Evolutionary conservation across 306 rosid genomes (phyloP).

Genomic region (Ormosia semicastrata): DNA sequence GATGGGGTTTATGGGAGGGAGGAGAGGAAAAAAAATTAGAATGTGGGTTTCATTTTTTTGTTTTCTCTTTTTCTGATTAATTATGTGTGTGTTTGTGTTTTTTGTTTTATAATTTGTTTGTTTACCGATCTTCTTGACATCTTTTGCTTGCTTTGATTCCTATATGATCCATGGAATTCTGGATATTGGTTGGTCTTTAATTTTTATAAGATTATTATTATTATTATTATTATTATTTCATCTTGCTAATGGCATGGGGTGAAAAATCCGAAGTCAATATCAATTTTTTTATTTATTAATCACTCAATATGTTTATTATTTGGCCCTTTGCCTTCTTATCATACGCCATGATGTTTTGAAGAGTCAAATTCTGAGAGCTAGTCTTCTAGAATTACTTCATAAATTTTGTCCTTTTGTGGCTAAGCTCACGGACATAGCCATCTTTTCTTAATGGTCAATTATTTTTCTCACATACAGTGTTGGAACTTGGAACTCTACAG

Average conservation of each 20-base stretch:
- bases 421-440: neutral
- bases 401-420: neutral
- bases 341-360: slow-evolving; percentile 9
- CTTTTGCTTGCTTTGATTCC: slow-evolving; percentile 7
- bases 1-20: slow-evolving; percentile 4
- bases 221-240: neutral
- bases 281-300: slow-evolving; percentile 5
- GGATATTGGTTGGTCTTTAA: slow-evolving; percentile 16
- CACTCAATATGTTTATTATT: neutral
- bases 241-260: neutral
- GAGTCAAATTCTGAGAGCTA: neutral
- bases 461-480: slow-evolving; percentile 4
- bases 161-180: neutral
- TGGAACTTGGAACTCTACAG: neutral
- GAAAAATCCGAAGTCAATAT: neutral
- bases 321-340: neutral
- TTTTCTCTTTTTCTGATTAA: neutral
- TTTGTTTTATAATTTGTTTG: neutral
- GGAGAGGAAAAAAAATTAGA: neutral
- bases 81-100: neutral
- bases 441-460: slow-evolving; percentile 12
- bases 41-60: neutral
- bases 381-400: slow-evolving; percentile 5
- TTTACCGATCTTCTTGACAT: neutral
- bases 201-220: neutral